Percentiles rank a stretch among this genome's conserved stretches.
Conservation (phyloP, 2,329 filamentous ascomycete species). For the Pseudocercospora eumusae region DNA sequence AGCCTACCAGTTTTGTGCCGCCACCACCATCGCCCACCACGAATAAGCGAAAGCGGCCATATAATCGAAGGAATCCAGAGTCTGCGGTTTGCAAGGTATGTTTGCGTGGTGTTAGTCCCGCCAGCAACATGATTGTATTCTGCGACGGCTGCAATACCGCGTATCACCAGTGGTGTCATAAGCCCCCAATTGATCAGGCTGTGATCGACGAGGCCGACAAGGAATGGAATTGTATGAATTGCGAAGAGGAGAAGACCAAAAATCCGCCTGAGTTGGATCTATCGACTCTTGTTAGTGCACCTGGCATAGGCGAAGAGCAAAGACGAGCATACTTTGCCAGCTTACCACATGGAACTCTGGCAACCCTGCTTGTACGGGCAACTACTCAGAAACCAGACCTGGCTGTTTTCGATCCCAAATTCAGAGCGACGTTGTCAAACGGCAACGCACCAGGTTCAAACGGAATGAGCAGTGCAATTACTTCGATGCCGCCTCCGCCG, state of each 20-base stretch:
- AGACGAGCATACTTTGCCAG: slow-evolving; percentile 57
- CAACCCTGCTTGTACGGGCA: slow-evolving; percentile 65
- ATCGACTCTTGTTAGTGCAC: slow-evolving; percentile 43
- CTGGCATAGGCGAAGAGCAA: slow-evolving; percentile 35
- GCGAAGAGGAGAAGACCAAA: slow-evolving; percentile 53
- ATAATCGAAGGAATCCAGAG: slow-evolving; percentile 54
- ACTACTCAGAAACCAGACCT: slow-evolving; percentile 64
- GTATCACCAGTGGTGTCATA: slow-evolving; percentile 82
- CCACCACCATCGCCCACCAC: slow-evolving; percentile 52
- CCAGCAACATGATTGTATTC: slow-evolving; percentile 79
- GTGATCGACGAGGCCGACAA: slow-evolving; percentile 66
- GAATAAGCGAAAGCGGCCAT: slow-evolving; percentile 61
- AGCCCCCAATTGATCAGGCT: slow-evolving; percentile 70
- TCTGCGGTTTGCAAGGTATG: slow-evolving; percentile 70
- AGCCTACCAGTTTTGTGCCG: slow-evolving; percentile 65
- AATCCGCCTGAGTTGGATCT: slow-evolving; percentile 46
- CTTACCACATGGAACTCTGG: slow-evolving; percentile 62
- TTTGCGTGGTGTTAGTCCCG: slow-evolving; percentile 68
- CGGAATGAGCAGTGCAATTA: slow-evolving; percentile 18
- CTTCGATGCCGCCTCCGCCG: slow-evolving; percentile 10
- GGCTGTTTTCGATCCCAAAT: slow-evolving; percentile 60
- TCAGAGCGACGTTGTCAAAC: slow-evolving; percentile 15
- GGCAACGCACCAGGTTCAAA: slow-evolving; percentile 21
- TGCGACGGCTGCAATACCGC: slow-evolving; percentile 78
- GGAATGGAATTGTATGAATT: slow-evolving; percentile 71